Evolutionary conservation across 495 filamentous ascomycete genomes (phyloP), one percentile per base, ranked within the genome.

Genomic region (Podospora anserina): DNA sequence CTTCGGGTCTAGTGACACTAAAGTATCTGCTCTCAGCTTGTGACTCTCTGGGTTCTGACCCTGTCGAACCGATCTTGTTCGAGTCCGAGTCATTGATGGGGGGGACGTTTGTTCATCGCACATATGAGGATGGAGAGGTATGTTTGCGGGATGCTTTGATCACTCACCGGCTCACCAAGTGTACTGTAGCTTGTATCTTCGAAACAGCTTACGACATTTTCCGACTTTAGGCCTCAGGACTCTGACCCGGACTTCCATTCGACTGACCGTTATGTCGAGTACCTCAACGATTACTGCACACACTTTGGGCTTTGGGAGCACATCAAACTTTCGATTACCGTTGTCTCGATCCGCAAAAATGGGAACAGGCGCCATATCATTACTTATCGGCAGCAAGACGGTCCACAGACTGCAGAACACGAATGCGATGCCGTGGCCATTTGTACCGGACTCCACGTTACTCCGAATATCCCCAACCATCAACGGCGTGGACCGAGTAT

Each of bases 1-100:
- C 82, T 34, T 79, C 81, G 3, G 82, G 82, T 11, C 75, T 84
- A 11, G 78, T 82, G 20, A 82, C 80, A 32, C 73, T 83, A 34
- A 84, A 83, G 71, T 79, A 81, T 56, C 80, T 83, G 0, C 20
- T 78, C 30, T 68, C 69, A 7, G 76, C 80, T 0, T 75, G 82
- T 66, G 57, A 55, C 5, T 66, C 66, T 62, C 68, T 80, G n/a
- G 70, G 70, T 7, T 68, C 64, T 5, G 71, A 71, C 44, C 73
- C 77, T 53, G 71, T 84, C 62, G 81, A 83, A 64, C 77, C 73
- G 57, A 67, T 49, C 18, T 63, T 77, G 1, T 77, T 73, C 34
- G 75, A 77, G 61, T 56, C 59, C 27, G 66, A 73, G 23, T 23
- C 61, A 11, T 63, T 32, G 18, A 66, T 81, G 2, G 78, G 78